A percentile compares a stretch with the other conserved stretches of the same genome.
phyloP scores from a whole-genome alignment of 495 filamentous ascomycete genomes.

The Aspergillus indologenus region DNA sequence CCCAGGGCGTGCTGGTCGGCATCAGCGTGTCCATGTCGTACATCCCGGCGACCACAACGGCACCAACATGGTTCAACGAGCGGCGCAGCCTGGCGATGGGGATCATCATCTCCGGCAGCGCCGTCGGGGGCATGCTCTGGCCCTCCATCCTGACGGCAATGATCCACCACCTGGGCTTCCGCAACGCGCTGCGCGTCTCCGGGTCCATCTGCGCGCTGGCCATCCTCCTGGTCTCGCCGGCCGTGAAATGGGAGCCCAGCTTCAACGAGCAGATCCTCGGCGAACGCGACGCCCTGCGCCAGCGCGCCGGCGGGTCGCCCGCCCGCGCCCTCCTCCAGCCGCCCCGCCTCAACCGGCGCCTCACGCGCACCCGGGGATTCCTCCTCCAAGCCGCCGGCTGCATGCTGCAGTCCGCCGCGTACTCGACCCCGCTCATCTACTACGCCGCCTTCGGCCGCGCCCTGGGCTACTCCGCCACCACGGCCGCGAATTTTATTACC shows the following conservation, averaged over 20 bases:
- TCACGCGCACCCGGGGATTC: slow-evolving; percentile 34
- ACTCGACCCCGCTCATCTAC: slow-evolving; percentile 41
- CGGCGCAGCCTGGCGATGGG: slow-evolving; percentile 41
- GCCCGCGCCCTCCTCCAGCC: slow-evolving; percentile 16
- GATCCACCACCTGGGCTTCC: slow-evolving; percentile 32
- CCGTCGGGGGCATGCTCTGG: slow-evolving; percentile 36
- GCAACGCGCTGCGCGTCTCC: slow-evolving; percentile 38
- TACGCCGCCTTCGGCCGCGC: slow-evolving; percentile 36
- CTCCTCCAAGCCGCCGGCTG: slow-evolving; percentile 30
- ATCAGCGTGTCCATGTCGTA: slow-evolving; percentile 37
- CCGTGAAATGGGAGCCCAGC: slow-evolving; percentile 31
- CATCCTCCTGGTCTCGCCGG: slow-evolving; percentile 21
- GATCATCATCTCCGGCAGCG: slow-evolving; percentile 34
- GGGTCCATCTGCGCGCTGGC: slow-evolving; percentile 31
- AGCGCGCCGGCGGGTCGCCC: neutral
- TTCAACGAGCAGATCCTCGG: slow-evolving; percentile 17
- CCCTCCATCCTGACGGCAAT: slow-evolving; percentile 30
- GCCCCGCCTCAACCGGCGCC: slow-evolving; percentile 30
- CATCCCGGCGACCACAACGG: slow-evolving; percentile 37
- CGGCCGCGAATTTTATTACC: slow-evolving; percentile 34
- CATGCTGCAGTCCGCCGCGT: slow-evolving; percentile 38
- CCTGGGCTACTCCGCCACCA: slow-evolving; percentile 35
- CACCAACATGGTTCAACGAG: slow-evolving; percentile 34
- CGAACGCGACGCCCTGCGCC: slow-evolving; percentile 10
- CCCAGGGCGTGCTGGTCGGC: slow-evolving; percentile 38